Base-by-base conservation (phyloP, 2,329 filamentous ascomycete species). In the Colletotrichum sp. region DNA sequence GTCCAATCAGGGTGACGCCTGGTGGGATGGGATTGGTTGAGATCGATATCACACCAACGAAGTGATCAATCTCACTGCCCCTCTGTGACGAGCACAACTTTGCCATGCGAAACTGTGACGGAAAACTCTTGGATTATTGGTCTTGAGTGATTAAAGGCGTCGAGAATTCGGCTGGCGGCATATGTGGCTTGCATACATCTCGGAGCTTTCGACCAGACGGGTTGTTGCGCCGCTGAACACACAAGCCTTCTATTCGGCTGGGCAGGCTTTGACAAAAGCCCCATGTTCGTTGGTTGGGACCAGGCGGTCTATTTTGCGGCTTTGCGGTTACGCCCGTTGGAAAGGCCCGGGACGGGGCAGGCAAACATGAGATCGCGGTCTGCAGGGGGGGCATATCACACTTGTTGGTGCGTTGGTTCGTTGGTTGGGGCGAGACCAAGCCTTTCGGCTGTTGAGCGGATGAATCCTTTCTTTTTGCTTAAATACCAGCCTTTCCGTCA, bases 371-470 rank as follows among this genome's bases (percentile, higher is more conserved):
- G 44, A 52, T 52, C 44, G 44, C 44, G 3, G n/a, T 0, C n/a
- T 52, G 44, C n/a, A 3, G 36, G 44, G 44, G 4, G 9, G 0
- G 3, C 44, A 21, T 0, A 52, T 13, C 44, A 1, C n/a, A 52
- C 44, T 0, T 52, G 44, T 52, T 52, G n/a, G 44, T 52, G n/a
- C 12, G n/a, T 52, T 24, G 44, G 44, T 52, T 21, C 44, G 44
- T 52, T 52, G 34, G 3, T 6, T 71, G 24, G 44, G n/a, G 4
- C n/a, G n/a, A 52, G 44, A 21, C 44, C n/a, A 21, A 52, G n/a
- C 44, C n/a, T 8, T 5, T 52, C 0, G 0, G 44, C 44, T 0
- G 44, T 52, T 52, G 3, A 52, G 44, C 44, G 44, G 44, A 1
- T 52, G 44, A 52, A 52, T 39, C 24, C 44, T 39, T 1, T 49